phyloP scores from a whole-genome alignment of 352 stramenopile species.

The Thraustochytrium striatum region DNA sequence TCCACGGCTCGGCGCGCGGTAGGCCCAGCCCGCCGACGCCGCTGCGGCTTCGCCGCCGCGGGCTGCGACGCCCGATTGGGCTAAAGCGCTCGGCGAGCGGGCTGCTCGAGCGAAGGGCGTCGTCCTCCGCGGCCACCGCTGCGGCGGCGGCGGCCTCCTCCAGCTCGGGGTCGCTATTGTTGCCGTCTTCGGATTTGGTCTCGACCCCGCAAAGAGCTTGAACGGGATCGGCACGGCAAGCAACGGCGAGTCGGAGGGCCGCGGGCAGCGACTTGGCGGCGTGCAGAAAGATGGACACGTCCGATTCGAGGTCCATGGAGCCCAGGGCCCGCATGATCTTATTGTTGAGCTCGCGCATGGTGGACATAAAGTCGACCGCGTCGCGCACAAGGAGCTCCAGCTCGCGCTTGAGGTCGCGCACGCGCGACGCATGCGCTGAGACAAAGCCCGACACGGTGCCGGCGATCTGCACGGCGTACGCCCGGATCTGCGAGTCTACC shows the following conservation, averaged over 20 bases:
- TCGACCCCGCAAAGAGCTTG: too few species aligned
- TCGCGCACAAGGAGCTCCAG: conserved; percentile 22
- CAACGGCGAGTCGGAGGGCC: too few species aligned
- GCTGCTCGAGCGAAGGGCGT: too few species aligned
- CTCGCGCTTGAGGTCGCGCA: background rate
- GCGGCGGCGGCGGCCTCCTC: too few species aligned
- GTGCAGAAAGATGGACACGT: background rate
- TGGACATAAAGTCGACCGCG: conserved; percentile 1
- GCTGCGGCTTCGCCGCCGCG: too few species aligned
- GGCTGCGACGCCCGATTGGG: too few species aligned
- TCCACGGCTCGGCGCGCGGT: conserved; percentile 19
- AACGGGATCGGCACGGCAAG: too few species aligned
- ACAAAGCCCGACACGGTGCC: conserved; percentile 37
- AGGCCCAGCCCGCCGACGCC: too few species aligned
- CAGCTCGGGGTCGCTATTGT: too few species aligned
- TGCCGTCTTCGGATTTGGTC: too few species aligned
- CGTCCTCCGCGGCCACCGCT: too few species aligned
- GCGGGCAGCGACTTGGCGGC: background rate
- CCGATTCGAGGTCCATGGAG: conserved; percentile 2
- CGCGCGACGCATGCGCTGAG: background rate
- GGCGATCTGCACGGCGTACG: conserved; percentile 42
- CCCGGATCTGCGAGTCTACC: conserved; percentile 15
- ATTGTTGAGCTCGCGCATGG: conserved; percentile 11
- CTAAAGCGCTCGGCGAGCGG: too few species aligned
- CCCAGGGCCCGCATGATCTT: conserved; percentile 27